phyloP scores from a whole-genome alignment of 495 filamentous ascomycete species.

The Tuber microsphaerosporum region DNA sequence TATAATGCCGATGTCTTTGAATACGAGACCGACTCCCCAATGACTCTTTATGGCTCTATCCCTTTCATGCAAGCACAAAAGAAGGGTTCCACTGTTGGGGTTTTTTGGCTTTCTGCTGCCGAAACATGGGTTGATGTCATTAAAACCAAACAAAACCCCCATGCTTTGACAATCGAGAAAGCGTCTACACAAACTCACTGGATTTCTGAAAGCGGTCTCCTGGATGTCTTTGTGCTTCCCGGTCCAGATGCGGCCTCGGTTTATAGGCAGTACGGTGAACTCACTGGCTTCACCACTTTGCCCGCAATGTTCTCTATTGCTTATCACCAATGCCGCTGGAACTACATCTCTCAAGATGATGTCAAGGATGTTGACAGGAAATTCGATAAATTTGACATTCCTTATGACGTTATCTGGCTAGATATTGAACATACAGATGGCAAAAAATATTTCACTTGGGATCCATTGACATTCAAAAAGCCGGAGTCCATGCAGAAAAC shows the following conservation, averaged over 20 bases:
- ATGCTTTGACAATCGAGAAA: conserved; percentile 63
- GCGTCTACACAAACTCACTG: conserved; percentile 85
- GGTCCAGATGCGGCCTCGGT: conserved; percentile 78
- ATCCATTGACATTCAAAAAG: conserved; percentile 73
- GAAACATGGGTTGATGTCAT: conserved; percentile 96
- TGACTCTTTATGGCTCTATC: conserved; percentile 96
- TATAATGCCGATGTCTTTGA: conserved; percentile 98
- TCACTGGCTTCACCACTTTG: conserved; percentile 89
- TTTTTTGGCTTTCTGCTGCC: conserved; percentile 98
- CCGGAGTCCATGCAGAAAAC: conserved; percentile 82
- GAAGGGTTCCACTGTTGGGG: conserved; percentile 84
- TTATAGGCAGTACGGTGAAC: conserved; percentile 70
- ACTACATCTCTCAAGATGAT: conserved; percentile 93
- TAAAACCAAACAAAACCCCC: conserved; percentile 74
- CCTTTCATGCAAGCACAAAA: conserved; percentile 95
- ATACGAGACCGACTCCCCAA: conserved; percentile 90
- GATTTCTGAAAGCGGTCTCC: conserved; percentile 83
- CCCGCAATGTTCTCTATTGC: conserved; percentile 85
- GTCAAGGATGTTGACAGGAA: conserved; percentile 93
- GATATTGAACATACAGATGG: conserved; percentile 94
- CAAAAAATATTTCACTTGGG: conserved; percentile 98
- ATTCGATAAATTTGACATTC: conserved; percentile 88
- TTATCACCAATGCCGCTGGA: conserved; percentile 98
- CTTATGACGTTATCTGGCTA: conserved; percentile 97
- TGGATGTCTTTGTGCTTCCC: conserved; percentile 91